Conservation (phyloP, 2,329 filamentous ascomycete genomes). For the Helicocarpus griseus region DNA sequence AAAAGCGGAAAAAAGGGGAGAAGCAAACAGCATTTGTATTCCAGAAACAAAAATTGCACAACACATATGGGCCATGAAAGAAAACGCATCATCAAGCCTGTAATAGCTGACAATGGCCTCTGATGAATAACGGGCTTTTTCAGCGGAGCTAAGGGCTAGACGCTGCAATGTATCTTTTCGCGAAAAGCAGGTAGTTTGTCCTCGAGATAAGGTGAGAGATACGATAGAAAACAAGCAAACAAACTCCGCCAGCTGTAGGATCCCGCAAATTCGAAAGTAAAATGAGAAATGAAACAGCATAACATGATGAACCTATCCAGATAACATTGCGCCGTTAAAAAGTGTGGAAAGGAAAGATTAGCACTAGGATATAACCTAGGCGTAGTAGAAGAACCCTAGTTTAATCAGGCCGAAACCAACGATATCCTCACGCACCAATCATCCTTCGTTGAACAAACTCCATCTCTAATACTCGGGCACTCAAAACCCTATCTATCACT, state of each 20-base stretch:
- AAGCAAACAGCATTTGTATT: neutral
- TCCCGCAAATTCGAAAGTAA: constrained; percentile 5
- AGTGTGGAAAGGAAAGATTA: neutral
- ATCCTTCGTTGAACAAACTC: neutral
- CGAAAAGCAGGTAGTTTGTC: too few relatives aligned
- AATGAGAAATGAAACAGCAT: neutral
- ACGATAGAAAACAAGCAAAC: neutral
- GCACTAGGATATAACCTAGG: neutral
- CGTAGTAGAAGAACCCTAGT: neutral
- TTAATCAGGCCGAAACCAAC: neutral
- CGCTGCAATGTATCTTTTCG: too few relatives aligned
- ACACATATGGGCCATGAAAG: too few relatives aligned
- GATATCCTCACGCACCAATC: neutral
- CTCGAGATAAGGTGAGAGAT: neutral
- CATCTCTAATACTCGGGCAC: neutral
- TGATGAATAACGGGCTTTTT: too few relatives aligned
- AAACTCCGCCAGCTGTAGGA: constrained; percentile 8
- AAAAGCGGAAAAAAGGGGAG: neutral
- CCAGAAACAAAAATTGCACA: neutral
- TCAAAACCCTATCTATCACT: neutral
- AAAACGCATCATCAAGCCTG: too few relatives aligned
- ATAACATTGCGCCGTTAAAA: constrained; percentile 1
- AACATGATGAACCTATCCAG: neutral
- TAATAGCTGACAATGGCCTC: too few relatives aligned
- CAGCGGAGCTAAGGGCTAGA: too few relatives aligned